These are phyloP conservation scores for Stentor roeselii DNA, from an alignment of 73 alveolate genomes.

Conservation along the genomic window DNA sequence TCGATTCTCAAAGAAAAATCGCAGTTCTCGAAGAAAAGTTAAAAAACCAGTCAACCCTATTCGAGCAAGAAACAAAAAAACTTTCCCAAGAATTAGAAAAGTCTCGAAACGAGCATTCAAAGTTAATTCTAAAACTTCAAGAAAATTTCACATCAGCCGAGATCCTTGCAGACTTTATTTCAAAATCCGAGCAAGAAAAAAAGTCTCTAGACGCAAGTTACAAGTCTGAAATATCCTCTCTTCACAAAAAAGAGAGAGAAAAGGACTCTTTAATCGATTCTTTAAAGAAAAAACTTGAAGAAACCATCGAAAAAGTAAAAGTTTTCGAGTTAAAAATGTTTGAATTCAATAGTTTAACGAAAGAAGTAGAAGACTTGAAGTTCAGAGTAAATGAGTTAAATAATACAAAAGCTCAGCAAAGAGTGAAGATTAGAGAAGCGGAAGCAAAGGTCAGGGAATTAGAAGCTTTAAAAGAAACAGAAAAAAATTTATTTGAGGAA, in stretches of 20 bases:
- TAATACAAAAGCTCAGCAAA: slow-evolving; percentile 25
- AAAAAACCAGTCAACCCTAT: background rate
- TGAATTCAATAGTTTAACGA: background rate
- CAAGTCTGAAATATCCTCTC: slow-evolving; percentile 33
- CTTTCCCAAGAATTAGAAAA: slow-evolving; percentile 3
- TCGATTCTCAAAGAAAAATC: slow-evolving; percentile 30
- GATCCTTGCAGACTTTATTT: background rate
- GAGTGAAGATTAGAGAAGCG: slow-evolving; percentile 2
- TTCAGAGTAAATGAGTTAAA: background rate
- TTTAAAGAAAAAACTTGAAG: background rate
- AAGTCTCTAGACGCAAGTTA: background rate
- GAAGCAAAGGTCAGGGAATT: slow-evolving; percentile 29
- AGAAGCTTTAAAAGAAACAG: background rate
- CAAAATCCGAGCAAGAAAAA: slow-evolving; percentile 5
- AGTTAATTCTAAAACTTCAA: background rate
- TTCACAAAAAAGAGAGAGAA: slow-evolving; percentile 18
- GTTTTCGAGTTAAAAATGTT: slow-evolving; percentile 19
- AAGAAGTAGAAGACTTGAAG: slow-evolving; percentile 13
- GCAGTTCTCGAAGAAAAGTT: slow-evolving; percentile 17
- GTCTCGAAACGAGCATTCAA: background rate
- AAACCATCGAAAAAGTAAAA: background rate
- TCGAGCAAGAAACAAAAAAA: slow-evolving; percentile 18
- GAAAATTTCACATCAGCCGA: slow-evolving; percentile 17
- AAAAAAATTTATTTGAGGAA: slow-evolving; percentile 10
- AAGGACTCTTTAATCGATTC: background rate